These are phyloP conservation scores for Holtermannia corniformis DNA, from an alignment of 768 basidiomycete species.

Conservation along the genomic window DNA sequence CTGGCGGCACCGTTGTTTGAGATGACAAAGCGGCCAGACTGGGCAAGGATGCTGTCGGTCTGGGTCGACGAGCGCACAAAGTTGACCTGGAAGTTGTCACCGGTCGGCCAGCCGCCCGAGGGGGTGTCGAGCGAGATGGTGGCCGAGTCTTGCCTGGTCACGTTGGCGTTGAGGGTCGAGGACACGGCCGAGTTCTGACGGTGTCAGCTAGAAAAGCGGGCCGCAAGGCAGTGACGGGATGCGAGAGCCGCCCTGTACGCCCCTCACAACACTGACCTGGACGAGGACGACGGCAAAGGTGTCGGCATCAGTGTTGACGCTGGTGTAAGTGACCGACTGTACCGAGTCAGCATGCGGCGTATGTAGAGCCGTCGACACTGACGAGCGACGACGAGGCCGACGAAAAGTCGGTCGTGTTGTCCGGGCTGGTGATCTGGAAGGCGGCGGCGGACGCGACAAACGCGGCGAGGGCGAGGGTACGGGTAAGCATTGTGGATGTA, in stretches of 20 bases:
- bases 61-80: slow-evolving; percentile 50
- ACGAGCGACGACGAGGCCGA: not conserved
- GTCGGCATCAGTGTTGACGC: not conserved
- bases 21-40: slow-evolving; percentile 58
- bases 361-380: not conserved
- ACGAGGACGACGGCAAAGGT: not conserved
- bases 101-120: slow-evolving; percentile 61
- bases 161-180: slow-evolving; percentile 52
- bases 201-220: not conserved
- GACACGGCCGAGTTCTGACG: not conserved
- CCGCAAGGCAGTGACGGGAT: not conserved
- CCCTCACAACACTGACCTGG: too few species aligned
- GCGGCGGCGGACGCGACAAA: not conserved
- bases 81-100: slow-evolving; percentile 60
- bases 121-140: slow-evolving; percentile 46
- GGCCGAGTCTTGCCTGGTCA: slow-evolving; percentile 46
- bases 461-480: not conserved
- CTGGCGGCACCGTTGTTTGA: slow-evolving; percentile 29
- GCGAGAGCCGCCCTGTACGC: too few species aligned
- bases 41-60: slow-evolving; percentile 55
- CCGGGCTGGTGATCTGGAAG: not conserved
- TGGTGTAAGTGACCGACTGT: not conserved
- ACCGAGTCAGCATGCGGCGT: too few species aligned
- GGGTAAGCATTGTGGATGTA: not conserved
- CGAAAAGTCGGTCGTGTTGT: not conserved